Percentiles rank a stretch among this genome's conserved stretches.
Evolutionary conservation across 2,329 filamentous ascomycete species (phyloP).

Genomic region (Alternaria ventricosa): DNA sequence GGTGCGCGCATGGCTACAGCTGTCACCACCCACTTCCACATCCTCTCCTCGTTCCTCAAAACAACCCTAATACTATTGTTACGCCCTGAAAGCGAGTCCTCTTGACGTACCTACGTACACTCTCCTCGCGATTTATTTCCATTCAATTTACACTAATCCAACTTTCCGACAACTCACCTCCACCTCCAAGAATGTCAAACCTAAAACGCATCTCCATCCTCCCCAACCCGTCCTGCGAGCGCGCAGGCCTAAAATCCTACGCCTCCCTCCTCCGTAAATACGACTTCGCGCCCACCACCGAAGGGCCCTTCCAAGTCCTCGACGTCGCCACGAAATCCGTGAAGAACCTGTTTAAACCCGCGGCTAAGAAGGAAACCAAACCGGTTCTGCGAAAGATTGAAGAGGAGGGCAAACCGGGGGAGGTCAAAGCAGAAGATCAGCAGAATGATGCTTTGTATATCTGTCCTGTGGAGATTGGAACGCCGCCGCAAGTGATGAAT

Average conservation of each 20-base stretch:
- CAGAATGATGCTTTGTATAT: conserved; percentile 73
- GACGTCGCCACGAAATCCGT: conserved; percentile 14
- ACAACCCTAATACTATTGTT: not conserved
- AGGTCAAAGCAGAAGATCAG: conserved; percentile 66
- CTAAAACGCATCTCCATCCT: conserved; percentile 33
- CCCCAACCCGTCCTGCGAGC: conserved; percentile 32
- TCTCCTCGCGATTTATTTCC: too few species aligned
- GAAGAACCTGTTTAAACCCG: conserved; percentile 21
- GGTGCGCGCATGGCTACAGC: not conserved
- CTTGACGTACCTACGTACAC: not conserved
- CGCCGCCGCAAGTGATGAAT: conserved; percentile 64
- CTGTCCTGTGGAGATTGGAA: conserved; percentile 69
- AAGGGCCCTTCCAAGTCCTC: conserved; percentile 20
- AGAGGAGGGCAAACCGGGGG: conserved; percentile 48
- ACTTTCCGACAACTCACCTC: not conserved
- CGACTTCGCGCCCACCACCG: conserved; percentile 4
- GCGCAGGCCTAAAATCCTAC: conserved; percentile 66
- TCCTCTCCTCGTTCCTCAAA: not conserved
- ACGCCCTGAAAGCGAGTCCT: not conserved
- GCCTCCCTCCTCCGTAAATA: conserved; percentile 66
- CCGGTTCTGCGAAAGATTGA: not conserved
- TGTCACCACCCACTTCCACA: too few species aligned
- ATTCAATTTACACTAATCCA: too few species aligned
- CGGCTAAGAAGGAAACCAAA: not conserved
- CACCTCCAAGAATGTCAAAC: conserved; percentile 14